A percentile compares a stretch with the other conserved stretches of the same genome.
Evolutionary conservation across 2,329 filamentous ascomycete genomes (phyloP).

Genomic region (Pseudogymnoascus sp.): DNA sequence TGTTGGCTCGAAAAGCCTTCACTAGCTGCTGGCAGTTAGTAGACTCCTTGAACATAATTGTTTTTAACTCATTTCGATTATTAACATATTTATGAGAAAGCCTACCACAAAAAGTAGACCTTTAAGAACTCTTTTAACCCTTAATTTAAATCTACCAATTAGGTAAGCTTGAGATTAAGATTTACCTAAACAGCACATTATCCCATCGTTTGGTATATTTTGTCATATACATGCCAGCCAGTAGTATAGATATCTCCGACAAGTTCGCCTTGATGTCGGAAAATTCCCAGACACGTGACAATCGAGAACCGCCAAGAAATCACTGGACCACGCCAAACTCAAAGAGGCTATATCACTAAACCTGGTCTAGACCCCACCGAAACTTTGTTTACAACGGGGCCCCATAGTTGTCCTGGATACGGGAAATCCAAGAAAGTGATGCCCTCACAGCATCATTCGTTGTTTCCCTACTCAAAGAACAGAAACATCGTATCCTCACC

Average conservation of each 20-base stretch:
- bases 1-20: background rate
- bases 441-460: slow-evolving; percentile 3
- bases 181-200: background rate
- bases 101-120: no score
- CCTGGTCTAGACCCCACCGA: slow-evolving; percentile 1
- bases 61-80: background rate
- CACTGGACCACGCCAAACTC: slow-evolving; percentile 7
- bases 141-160: background rate
- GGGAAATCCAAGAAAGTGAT: background rate
- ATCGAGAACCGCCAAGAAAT: background rate
- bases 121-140: background rate
- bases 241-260: background rate
- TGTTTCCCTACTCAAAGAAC: background rate
- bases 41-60: background rate
- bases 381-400: slow-evolving; percentile 8
- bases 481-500: slow-evolving; percentile 14
- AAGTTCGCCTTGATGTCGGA: background rate
- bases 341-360: slow-evolving; percentile 2
- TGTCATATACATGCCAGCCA: background rate
- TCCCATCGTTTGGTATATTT: background rate
- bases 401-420: slow-evolving; percentile 9
- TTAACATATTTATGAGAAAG: no score
- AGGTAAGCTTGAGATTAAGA: background rate
- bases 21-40: background rate
- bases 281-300: background rate